Evolutionary conservation across 805 yeast species (phyloP), one percentile per base, ranked within the genome.

Genomic region (Hanseniaspora meyeri): DNA sequence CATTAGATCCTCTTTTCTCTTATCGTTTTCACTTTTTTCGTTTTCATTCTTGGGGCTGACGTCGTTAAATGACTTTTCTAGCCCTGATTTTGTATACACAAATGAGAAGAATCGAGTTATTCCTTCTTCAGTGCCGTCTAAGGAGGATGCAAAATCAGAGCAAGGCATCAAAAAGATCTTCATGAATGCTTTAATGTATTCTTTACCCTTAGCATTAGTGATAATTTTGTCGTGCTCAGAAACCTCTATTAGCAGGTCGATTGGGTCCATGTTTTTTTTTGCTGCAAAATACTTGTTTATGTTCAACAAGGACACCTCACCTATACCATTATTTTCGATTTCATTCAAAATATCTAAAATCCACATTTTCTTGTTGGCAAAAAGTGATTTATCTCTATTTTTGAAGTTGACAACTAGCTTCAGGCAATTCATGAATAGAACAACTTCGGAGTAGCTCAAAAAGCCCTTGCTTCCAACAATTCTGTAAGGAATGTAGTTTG

Each of bases 371-470:
- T 53, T 53, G n/a, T 53, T 43, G 4, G 24, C 3, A 4, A 51
- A 19, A 4, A 37, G 14, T 17, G 11, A 11, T 12, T 32, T 16
- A n/a, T 51, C 45, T 17, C n/a, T 19, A 12, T 45, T 42, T 6
- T 37, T 17, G 46, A 27, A 46, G 19, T 53, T 29, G 4, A 46
- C n/a, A 5, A 86, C 71, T 1, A 83, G 79, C 36, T 88, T 74
- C 31, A 91, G 64, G 60, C 82, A 80, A 63, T 83, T 85, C 45
- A 88, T 59, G 57, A 86, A 74, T 0, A 78, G 68, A 24, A 74
- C 72, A 16, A 87, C 81, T 63, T 87, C 95, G 57, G 77, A 78
- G 43, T 83, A 68, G 43, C 85, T 87, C 91, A 95, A 87, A 63
- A 88, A 86, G 1, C 88, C 82, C 46, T 73, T 74, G 0, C 96